A percentile compares a stretch with the other conserved stretches of the same genome.
Evolutionary conservation across 169 alveolate genomes (phyloP).

Genomic region (Plasmodium coatneyi): DNA sequence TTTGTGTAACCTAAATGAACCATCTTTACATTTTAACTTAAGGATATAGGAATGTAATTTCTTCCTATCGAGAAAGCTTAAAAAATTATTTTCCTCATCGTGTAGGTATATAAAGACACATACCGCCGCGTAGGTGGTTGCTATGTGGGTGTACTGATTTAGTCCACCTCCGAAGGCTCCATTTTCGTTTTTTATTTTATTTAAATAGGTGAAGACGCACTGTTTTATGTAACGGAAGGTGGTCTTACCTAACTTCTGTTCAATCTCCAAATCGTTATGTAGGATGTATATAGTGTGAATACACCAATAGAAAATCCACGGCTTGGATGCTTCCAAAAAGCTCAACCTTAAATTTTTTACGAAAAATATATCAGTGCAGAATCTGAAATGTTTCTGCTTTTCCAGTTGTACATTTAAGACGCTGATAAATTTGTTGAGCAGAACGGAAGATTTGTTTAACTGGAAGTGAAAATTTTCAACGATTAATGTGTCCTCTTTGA

Average conservation of each 20-base stretch:
- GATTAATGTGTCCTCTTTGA: conserved; percentile 16
- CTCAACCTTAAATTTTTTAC: conserved; percentile 53
- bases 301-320: conserved; percentile 76
- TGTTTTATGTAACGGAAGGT: conserved; percentile 56
- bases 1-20: conserved; percentile 91
- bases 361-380: conserved; percentile 70
- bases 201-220: conserved; percentile 48
- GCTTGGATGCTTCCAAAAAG: conserved; percentile 71
- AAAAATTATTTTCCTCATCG: conserved; percentile 82
- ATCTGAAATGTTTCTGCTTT: conserved; percentile 60
- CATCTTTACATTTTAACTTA: conserved; percentile 90
- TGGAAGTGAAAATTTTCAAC: conserved; percentile 19
- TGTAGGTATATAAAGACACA: conserved; percentile 79
- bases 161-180: conserved; percentile 96
- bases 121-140: conserved; percentile 94
- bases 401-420: conserved; percentile 59
- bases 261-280: conserved; percentile 60
- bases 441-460: conserved; percentile 52
- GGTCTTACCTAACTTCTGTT: conserved; percentile 34
- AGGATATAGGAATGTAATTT: conserved; percentile 90
- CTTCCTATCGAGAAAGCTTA: conserved; percentile 89
- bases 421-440: conserved; percentile 51
- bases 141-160: conserved; percentile 91
- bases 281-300: conserved; percentile 51
- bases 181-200: conserved; percentile 66